These are phyloP conservation scores for Puccinellia tenuiflora DNA, from an alignment of 176 grass and related monocot species.

Conservation along the genomic window DNA sequence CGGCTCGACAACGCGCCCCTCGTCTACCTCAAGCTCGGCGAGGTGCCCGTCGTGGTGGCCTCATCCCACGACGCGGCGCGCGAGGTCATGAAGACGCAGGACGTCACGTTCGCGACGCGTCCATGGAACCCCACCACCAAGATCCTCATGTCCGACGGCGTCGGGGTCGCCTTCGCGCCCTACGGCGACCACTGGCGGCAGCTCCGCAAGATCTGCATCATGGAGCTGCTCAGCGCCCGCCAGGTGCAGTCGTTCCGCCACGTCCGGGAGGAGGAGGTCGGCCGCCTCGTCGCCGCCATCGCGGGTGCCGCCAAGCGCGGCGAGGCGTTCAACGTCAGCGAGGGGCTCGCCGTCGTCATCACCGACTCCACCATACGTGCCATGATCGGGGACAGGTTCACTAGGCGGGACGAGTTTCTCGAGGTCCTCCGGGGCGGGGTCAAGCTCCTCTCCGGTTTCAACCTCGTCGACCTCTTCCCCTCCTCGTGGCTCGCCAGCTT, in stretches of 20 bases:
- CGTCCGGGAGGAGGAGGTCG: constrained; percentile 26
- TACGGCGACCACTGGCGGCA: constrained; percentile 31
- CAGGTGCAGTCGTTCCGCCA: constrained; percentile 30
- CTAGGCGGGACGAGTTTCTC: background rate
- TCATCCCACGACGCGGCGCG: background rate
- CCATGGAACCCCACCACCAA: background rate
- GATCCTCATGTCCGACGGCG: background rate
- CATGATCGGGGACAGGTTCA: background rate
- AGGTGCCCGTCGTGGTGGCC: background rate
- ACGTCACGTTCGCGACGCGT: background rate
- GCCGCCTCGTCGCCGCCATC: background rate
- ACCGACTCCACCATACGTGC: background rate
- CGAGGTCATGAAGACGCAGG: background rate
- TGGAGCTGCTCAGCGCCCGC: constrained; percentile 22
- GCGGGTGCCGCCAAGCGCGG: background rate
- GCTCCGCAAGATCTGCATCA: constrained; percentile 31
- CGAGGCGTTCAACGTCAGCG: background rate
- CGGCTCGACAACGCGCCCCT: background rate
- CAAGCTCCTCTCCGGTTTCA: background rate
- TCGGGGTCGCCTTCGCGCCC: background rate
- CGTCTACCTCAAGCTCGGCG: background rate
- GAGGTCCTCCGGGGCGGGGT: background rate
- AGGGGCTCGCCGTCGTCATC: background rate
- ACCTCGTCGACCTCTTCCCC: background rate
- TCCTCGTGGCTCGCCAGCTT: background rate